Evolutionary conservation across 371 early-diverging fungal species (phyloP).

Genomic region (Mucor circinelloides): DNA sequence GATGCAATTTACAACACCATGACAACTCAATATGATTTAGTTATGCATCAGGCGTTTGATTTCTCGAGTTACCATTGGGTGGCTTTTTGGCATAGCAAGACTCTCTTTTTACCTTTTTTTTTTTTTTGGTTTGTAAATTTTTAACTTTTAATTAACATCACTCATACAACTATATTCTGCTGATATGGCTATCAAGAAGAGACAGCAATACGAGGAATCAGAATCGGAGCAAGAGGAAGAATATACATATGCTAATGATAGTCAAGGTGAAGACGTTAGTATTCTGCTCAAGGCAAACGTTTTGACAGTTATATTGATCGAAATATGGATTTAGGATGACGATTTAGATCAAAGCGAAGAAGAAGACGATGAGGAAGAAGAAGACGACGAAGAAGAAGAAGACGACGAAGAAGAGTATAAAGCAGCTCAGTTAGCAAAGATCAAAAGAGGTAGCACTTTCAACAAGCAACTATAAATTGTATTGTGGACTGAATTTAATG

Average conservation of each 20-base stretch:
- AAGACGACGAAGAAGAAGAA: constrained; percentile 30
- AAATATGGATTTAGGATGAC: constrained; percentile 2
- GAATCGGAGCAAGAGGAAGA: constrained; percentile 22
- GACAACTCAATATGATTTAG: background rate
- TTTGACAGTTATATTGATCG: background rate
- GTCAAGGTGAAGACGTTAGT: constrained; percentile 17
- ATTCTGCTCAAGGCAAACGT: background rate
- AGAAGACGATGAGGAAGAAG: constrained; percentile 4
- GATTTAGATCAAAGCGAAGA: constrained; percentile 21
- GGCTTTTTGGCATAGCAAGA: background rate
- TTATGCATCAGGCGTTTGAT: background rate
- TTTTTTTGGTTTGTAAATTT: background rate
- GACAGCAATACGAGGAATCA: constrained; percentile 6
- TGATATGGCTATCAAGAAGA: constrained; percentile 11
- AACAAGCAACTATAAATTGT: background rate
- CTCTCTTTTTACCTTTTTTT: background rate
- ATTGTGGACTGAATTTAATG: background rate
- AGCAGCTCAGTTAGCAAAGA: constrained; percentile 31
- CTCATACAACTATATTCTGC: background rate
- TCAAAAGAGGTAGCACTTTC: constrained; percentile 43
- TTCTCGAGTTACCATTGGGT: background rate
- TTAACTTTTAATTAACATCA: background rate
- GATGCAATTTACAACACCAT: too few relatives aligned
- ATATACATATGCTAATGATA: constrained; percentile 10
- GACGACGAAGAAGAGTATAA: constrained; percentile 25